These are phyloP conservation scores for Pyrrhoderma lamaoense DNA, from an alignment of 1,284 basidiomycete genomes.

Conservation along the genomic window DNA sequence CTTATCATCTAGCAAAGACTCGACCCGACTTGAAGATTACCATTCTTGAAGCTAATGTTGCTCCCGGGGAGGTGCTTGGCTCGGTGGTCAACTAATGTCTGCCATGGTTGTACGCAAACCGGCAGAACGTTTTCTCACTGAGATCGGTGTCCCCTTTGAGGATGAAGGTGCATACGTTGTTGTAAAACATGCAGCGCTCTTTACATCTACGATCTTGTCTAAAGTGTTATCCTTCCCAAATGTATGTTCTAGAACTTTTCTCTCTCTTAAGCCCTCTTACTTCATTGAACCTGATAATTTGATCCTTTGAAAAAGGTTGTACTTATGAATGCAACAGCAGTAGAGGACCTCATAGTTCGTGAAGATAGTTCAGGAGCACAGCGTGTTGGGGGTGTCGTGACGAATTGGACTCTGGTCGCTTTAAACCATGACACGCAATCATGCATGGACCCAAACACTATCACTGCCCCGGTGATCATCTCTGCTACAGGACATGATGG, in stretches of 20 bases:
- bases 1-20: constrained; percentile 62
- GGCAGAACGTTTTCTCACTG: constrained; percentile 65
- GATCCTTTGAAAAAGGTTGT: constrained; percentile 25
- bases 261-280: background rate
- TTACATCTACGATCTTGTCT: constrained; percentile 75
- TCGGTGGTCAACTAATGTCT: constrained; percentile 79
- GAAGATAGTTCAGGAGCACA: constrained; percentile 52
- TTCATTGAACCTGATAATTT: constrained; percentile 25
- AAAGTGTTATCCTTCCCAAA: constrained; percentile 70
- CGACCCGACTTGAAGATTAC: constrained; percentile 76
- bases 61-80: constrained; percentile 80
- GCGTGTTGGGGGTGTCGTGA: constrained; percentile 77
- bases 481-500: constrained; percentile 73
- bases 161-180: constrained; percentile 79
- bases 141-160: constrained; percentile 73
- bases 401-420: constrained; percentile 80
- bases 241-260: constrained; percentile 33
- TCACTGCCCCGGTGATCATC: constrained; percentile 71
- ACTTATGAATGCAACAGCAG: constrained; percentile 65
- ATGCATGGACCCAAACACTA: constrained; percentile 85
- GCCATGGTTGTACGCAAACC: constrained; percentile 85
- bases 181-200: constrained; percentile 75
- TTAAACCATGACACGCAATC: constrained; percentile 77
- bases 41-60: constrained; percentile 76
- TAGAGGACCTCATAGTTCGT: constrained; percentile 70